Percentiles rank a stretch among this genome's conserved stretches.
These are phyloP conservation scores for Tricholoma flavovirens DNA, from an alignment of 768 basidiomycete species.

Conservation along the genomic window DNA sequence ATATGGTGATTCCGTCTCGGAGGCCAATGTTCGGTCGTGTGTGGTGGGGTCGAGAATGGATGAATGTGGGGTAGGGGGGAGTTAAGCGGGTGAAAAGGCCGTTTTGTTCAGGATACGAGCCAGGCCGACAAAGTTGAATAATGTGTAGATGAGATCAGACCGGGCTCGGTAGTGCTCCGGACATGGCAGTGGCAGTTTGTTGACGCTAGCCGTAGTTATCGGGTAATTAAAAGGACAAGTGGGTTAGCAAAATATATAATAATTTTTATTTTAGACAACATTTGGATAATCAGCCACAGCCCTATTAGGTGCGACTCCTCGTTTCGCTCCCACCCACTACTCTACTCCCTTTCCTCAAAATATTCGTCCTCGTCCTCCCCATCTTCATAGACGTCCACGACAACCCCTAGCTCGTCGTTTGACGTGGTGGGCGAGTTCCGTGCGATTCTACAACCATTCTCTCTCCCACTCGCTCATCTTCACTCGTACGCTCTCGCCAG, in stretches of 20 bases:
- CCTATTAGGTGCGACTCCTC: slow-evolving; percentile 36
- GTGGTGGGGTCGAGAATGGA: no score
- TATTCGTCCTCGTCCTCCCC: slow-evolving; percentile 20
- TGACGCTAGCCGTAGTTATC: neutral
- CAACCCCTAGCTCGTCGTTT: slow-evolving; percentile 12
- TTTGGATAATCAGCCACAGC: slow-evolving; percentile 36
- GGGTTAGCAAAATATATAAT: slow-evolving; percentile 10
- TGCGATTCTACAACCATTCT: slow-evolving; percentile 13
- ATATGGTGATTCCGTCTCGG: neutral
- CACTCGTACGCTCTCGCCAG: slow-evolving; percentile 15
- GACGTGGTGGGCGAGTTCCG: slow-evolving; percentile 17
- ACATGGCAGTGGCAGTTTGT: no score
- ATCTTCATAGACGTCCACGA: slow-evolving; percentile 16
- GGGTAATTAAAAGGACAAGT: neutral
- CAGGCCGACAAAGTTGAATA: no score
- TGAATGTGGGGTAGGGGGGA: no score
- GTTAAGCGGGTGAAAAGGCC: no score
- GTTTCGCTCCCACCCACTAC: slow-evolving; percentile 56
- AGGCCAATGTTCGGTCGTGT: no score
- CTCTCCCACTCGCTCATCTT: no score
- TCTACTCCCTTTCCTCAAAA: slow-evolving; percentile 42
- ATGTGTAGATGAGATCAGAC: no score
- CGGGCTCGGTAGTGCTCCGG: no score
- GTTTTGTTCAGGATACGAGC: no score
- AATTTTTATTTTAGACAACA: slow-evolving; percentile 41